A percentile compares a stretch with the other conserved stretches of the same genome.
phyloP scores from a whole-genome alignment of 2,329 filamentous ascomycete species.

The Claviceps sp. region DNA sequence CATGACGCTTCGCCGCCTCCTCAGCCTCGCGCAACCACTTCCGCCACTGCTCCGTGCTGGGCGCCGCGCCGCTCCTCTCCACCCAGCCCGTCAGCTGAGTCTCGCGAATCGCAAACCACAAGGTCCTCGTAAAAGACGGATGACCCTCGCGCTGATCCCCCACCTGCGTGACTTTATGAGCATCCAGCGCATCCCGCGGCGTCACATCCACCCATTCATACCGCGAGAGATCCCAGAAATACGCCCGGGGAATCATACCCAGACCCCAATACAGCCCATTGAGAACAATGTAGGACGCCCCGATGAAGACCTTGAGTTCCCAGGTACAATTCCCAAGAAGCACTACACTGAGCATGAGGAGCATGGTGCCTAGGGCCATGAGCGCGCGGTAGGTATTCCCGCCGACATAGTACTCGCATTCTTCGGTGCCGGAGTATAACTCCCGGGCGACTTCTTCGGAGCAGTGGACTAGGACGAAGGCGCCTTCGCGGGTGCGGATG shows the following conservation, averaged over 20 bases:
- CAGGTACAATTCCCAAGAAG: slow-evolving; percentile 49
- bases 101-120: slow-evolving; percentile 46
- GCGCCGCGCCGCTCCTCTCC: slow-evolving; percentile 34
- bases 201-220: slow-evolving; percentile 32
- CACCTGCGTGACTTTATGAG: slow-evolving; percentile 18
- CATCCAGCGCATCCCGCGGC: slow-evolving; percentile 22
- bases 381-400: slow-evolving; percentile 34
- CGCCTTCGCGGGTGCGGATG: slow-evolving; percentile 46
- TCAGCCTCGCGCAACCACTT: slow-evolving; percentile 39
- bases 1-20: slow-evolving; percentile 17
- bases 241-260: slow-evolving; percentile 32
- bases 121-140: slow-evolving; percentile 38
- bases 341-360: slow-evolving; percentile 49
- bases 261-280: slow-evolving; percentile 47
- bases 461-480: slow-evolving; percentile 43
- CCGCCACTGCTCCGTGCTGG: slow-evolving; percentile 37
- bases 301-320: slow-evolving; percentile 45
- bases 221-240: slow-evolving; percentile 44
- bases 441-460: slow-evolving; percentile 48
- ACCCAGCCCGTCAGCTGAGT: slow-evolving; percentile 41
- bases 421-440: slow-evolving; percentile 46
- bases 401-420: slow-evolving; percentile 41
- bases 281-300: slow-evolving; percentile 41
- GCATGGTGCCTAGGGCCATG: slow-evolving; percentile 43
- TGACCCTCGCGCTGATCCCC: slow-evolving; percentile 24